Percentiles rank a stretch among this genome's conserved stretches.
phyloP scores from a whole-genome alignment of 129 eudicot genomes.

The Chrysanthemum makinoi region DNA sequence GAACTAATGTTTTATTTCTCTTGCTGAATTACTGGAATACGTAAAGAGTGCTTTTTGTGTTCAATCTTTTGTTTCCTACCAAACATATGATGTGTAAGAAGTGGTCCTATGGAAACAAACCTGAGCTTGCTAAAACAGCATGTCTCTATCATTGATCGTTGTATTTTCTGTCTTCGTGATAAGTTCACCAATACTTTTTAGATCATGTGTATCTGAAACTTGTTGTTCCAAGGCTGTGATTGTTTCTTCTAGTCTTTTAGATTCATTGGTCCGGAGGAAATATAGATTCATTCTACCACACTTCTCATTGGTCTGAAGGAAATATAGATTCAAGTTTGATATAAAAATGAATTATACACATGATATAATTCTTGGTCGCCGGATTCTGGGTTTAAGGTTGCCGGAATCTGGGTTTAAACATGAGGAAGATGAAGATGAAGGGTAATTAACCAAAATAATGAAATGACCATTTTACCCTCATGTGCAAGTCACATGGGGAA shows the following conservation, averaged over 20 bases:
- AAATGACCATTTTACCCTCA: no score
- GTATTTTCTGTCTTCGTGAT: conserved; percentile 29
- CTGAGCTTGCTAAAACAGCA: conserved; percentile 47
- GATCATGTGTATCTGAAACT: not conserved
- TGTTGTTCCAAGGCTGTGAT: conserved; percentile 33
- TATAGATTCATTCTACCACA: not conserved
- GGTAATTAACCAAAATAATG: no score
- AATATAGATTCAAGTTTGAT: no score
- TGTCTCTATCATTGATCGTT: conserved; percentile 28
- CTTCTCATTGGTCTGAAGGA: no score
- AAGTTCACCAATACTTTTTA: not conserved
- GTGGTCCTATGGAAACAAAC: conserved; percentile 30
- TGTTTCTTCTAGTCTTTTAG: conserved; percentile 51
- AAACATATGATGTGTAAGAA: conserved; percentile 5
- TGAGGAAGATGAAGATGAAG: no score
- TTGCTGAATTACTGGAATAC: not conserved
- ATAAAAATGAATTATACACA: no score
- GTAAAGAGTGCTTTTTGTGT: not conserved
- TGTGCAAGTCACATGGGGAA: no score
- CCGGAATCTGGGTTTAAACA: no score
- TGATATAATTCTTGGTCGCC: no score
- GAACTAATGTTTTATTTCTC: conserved; percentile 4
- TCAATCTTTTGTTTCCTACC: not conserved
- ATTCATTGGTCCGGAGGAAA: conserved; percentile 53
- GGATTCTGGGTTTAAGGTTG: no score